phyloP scores from a whole-genome alignment of 2,329 filamentous ascomycete species.

The Cercospora beticola region DNA sequence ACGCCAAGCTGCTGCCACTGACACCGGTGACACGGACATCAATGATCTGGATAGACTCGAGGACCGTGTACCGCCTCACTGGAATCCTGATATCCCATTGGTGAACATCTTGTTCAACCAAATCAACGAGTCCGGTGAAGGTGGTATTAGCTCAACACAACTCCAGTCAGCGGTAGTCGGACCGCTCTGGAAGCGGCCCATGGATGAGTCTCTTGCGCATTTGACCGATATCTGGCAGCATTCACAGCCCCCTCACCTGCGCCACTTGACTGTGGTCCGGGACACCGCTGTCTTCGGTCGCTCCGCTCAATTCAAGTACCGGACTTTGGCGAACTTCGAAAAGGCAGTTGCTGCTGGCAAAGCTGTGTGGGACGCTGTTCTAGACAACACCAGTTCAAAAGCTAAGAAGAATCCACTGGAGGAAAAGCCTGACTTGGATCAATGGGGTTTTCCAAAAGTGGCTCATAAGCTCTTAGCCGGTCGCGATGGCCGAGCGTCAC shows the following conservation, averaged over 20 bases:
- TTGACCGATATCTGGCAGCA: slow-evolving; percentile 58
- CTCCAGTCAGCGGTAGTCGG: slow-evolving; percentile 45
- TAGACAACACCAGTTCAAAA: slow-evolving; percentile 31
- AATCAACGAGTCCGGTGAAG: slow-evolving; percentile 47
- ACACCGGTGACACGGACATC: slow-evolving; percentile 23
- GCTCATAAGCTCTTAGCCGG: slow-evolving; percentile 39
- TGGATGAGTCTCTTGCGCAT: slow-evolving; percentile 54
- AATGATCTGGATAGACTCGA: slow-evolving; percentile 14
- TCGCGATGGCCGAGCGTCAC: slow-evolving; percentile 44
- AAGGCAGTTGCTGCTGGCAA: slow-evolving; percentile 53
- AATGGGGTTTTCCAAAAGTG: slow-evolving; percentile 50
- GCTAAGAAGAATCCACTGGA: slow-evolving; percentile 30
- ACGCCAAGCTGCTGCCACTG: background rate
- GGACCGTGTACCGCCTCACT: slow-evolving; percentile 49
- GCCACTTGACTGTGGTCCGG: slow-evolving; percentile 57
- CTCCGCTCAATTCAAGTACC: slow-evolving; percentile 55
- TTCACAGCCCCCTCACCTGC: slow-evolving; percentile 59
- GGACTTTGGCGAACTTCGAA: slow-evolving; percentile 54
- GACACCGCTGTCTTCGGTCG: slow-evolving; percentile 53
- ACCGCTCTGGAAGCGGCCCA: slow-evolving; percentile 53
- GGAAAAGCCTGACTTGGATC: slow-evolving; percentile 40
- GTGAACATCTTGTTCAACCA: slow-evolving; percentile 55
- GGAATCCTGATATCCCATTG: slow-evolving; percentile 55
- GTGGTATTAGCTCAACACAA: slow-evolving; percentile 52
- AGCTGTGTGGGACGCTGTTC: slow-evolving; percentile 56